Percentiles rank a stretch among this genome's conserved stretches.
Evolutionary conservation across 306 rosid species (phyloP).

Genomic region (Pachyrhizus erosus): DNA sequence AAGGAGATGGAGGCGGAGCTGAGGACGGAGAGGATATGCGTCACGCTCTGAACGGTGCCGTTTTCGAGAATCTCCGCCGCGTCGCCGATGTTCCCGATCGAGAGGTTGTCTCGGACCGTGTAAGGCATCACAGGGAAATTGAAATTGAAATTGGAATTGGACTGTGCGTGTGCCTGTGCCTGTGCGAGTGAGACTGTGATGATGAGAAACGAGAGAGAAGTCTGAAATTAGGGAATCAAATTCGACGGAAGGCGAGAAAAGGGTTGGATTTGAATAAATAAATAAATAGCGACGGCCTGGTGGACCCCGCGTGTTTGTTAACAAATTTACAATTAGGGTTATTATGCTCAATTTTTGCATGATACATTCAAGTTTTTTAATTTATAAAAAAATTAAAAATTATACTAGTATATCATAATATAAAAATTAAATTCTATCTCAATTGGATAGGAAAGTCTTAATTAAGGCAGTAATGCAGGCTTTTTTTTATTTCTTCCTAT

Average conservation of each 20-base stretch:
- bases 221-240: background rate
- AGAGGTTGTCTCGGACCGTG: slow-evolving; percentile 78
- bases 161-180: too few relatives aligned
- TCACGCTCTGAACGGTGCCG: slow-evolving; percentile 52
- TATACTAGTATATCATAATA: too few relatives aligned
- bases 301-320: background rate
- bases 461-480: too few relatives aligned
- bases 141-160: background rate
- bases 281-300: background rate
- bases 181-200: background rate
- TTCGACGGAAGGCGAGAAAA: background rate
- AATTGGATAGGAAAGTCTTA: too few relatives aligned
- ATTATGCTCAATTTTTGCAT: background rate
- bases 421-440: too few relatives aligned
- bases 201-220: background rate
- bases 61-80: slow-evolving; percentile 78
- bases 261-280: background rate
- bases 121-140: slow-evolving; percentile 64
- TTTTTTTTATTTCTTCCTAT: too few relatives aligned
- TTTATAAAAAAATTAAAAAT: too few relatives aligned
- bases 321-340: too few relatives aligned
- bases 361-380: too few relatives aligned
- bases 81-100: slow-evolving; percentile 79
- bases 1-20: slow-evolving; percentile 81
- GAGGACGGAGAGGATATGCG: slow-evolving; percentile 82